Evolutionary conservation across 2,329 filamentous ascomycete genomes (phyloP), one percentile per base, ranked within the genome.

Genomic region (Cladosporium austrohemisphaericum): DNA sequence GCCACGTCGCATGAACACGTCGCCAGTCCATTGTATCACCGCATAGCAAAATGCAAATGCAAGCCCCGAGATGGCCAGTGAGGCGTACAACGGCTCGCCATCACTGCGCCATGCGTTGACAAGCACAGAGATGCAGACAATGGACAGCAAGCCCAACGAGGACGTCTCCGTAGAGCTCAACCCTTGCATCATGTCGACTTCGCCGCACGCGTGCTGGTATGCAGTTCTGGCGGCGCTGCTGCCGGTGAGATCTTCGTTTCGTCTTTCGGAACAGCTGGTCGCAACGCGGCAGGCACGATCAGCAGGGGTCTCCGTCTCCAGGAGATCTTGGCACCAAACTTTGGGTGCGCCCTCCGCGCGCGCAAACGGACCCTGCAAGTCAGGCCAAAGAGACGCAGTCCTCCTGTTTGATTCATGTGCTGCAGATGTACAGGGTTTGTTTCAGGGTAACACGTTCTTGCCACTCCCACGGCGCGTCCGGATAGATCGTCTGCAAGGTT

Each of bases 1-100:
- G 13, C 92, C 93, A 29, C 88, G 88, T 59, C 80, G 83, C 66
- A 96, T 84, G 67, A 98, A 97, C 1, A 86, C 85, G 49, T 88
- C 84, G 1, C 92, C 92, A 5, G 96, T 85, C 92, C 92, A 97
- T 74, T 86, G 78, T 68, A 97, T 92, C 73, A 96, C 81, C 61
- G 87, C 83, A 68, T 88, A 97, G 53, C 83, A 83, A 40, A 85
- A 81, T 3, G 84, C 77, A 66, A 95, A 98, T 28, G 88, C 90
- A 57, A 95, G 76, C 18, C 85, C 81, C 62, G 88, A 93, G 60
- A 97, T 85, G 13, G 91, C 88, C 50, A 95, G 74, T 1, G 89
- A 95, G 8, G 90, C 92, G 58, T 94, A 77, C 60, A 98, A 79
- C 29, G 93, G 92, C 60, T 93, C 89, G 57, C 90, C 91, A 69